Base-by-base conservation (phyloP, 2,329 filamentous ascomycete genomes). In the Aspergillus neoniger region DNA sequence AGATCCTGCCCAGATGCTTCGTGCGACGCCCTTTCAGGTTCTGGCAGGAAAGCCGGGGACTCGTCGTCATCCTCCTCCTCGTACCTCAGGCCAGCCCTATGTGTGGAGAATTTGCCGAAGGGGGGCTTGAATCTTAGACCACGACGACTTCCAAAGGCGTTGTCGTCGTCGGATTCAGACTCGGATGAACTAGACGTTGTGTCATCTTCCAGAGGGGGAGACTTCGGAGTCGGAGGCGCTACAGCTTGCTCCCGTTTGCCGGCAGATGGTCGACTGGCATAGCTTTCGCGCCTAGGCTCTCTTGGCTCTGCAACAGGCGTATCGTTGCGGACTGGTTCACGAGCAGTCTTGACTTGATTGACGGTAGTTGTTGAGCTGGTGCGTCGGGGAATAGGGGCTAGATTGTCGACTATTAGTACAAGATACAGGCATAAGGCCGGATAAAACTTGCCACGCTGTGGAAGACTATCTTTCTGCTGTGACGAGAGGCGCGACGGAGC, bases 11-110 rank as follows among this genome's bases (percentile, higher is more conserved):
- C 68, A 2, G 67, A 64, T 4, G 63, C 63, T 7, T 72, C 69
- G 15, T 62, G 65, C 2, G 65, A 58, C 10, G 61, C 19, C 10
- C 62, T 59, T 15, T 61, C 65, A 2, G 58, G 51, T 3, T 70
- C 69, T 2, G 70, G 79, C 1, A 82, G 70, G 58, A 82, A 82
- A 2, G 80, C 78, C 0, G 79, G 79, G 0, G 78, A 72, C 19
- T 81, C 79, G 38, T 81, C 79, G 12, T 79, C 79, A 23, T 80
- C 77, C 15, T 80, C 73, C 19, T 78, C 77, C 4, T 77, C 73
- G 25, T 77, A 74, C 21, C 70, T 61, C 12, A 74, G 57, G 41
- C 73, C 65, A 1, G 69, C 66, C 23, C 70, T 71, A 57, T 77
- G 75, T 3, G 66, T 73, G 4, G 77, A 79, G 49, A 75, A 76